These are phyloP conservation scores for Viridothelium virens DNA, from an alignment of 495 filamentous ascomycete species.

Conservation along the genomic window DNA sequence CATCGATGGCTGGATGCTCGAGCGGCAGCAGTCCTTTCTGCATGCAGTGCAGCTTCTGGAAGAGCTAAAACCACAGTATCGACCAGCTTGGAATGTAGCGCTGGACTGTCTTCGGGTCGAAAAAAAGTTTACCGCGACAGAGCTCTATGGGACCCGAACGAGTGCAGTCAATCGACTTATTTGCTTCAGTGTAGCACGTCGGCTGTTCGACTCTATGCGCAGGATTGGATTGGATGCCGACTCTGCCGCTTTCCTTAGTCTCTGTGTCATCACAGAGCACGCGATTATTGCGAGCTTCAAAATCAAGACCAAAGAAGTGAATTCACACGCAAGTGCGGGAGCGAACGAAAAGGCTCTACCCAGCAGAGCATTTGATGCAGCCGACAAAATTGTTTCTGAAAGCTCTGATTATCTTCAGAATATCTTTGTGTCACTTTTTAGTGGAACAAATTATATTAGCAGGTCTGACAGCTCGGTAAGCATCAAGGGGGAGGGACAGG, in stretches of 20 bases:
- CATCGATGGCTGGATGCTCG: slow-evolving; percentile 17
- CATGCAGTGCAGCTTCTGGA: slow-evolving; percentile 42
- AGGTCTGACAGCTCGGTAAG: background rate
- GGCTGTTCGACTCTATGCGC: slow-evolving; percentile 11
- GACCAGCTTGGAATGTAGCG: slow-evolving; percentile 37
- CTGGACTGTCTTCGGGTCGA: slow-evolving; percentile 13
- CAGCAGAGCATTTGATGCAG: background rate
- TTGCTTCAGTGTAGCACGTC: background rate
- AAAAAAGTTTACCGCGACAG: background rate
- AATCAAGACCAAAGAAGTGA: background rate
- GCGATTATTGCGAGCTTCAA: slow-evolving; percentile 2
- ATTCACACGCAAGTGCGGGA: background rate
- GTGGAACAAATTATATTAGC: background rate
- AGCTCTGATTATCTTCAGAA: slow-evolving; percentile 10
- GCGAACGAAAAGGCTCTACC: background rate
- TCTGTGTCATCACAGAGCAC: slow-evolving; percentile 19
- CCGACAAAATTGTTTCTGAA: slow-evolving; percentile 8
- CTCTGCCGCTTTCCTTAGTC: slow-evolving; percentile 22
- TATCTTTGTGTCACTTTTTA: background rate
- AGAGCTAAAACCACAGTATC: slow-evolving; percentile 29
- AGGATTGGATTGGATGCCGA: slow-evolving; percentile 25
- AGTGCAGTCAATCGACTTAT: background rate
- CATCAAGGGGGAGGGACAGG: background rate
- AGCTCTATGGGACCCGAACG: background rate
- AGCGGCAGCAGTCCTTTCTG: slow-evolving; percentile 29